Base-by-base conservation (phyloP, 1,284 basidiomycete genomes). In the Trichosporon coremiiforme region DNA sequence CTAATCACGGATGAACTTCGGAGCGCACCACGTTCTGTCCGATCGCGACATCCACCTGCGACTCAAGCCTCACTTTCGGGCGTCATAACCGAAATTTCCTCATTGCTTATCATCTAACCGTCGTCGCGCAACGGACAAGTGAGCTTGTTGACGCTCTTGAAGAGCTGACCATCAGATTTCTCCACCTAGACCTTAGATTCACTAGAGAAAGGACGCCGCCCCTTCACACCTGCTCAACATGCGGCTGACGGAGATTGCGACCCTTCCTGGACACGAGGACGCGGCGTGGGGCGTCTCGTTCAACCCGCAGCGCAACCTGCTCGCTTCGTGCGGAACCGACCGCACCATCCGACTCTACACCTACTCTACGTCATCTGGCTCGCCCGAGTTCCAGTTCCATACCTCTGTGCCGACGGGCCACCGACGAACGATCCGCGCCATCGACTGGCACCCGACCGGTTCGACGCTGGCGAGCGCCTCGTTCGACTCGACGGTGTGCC, bases 241-340 rank as follows among this genome's bases (percentile, higher is more conserved):
- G 17, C 77, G 82, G 69, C 77, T 80, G 57, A 33, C 31, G 31
- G 57, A 62, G 65, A 63, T 84, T 10, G 71, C 77, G 5, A 73
- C 75, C 22, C 75, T 83, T 1, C 75, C 80, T 38, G 93, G 92
- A 0, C 95, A 98, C 83, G 87, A 90, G 64, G 94, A 95, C 73
- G 88, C 92, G 64, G 92, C 89, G 20, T 99, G 96, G 96, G 86
- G 90, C 71, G 86, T 94, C 35, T 90, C 94, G 7, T 99, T 95
- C 94, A 98, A 98, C 80, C 93, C 95, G 0, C 85, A 86, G 6
- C 88, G 90, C 71, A 88, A 92, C 0, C 81, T 96, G 15, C 85
- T 99, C 15, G 95, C 96, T 0, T 94, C 94, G 5, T 98, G 95
- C 81, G 98, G 95, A 2, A 90, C 92, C 8, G 96, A 99, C 84